Percentiles rank a stretch among this genome's conserved stretches.
phyloP scores from a whole-genome alignment of 2,329 filamentous ascomycete genomes.

The Cordyceps javanica region DNA sequence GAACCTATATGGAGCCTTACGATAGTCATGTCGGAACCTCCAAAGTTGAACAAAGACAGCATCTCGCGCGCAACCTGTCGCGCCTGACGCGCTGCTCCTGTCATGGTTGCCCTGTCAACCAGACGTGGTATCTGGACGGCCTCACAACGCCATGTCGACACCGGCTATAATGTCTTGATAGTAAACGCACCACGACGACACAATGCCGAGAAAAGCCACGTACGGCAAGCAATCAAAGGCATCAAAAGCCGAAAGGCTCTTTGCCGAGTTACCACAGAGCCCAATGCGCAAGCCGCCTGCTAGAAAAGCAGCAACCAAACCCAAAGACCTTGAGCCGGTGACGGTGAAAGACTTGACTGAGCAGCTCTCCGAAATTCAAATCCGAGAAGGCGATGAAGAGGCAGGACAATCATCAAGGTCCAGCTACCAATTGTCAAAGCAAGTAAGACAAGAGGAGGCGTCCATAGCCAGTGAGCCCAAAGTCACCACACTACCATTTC shows the following conservation, averaged over 20 bases:
- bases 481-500: not conserved
- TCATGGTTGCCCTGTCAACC: conserved; percentile 22
- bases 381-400: not conserved
- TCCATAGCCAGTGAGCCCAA: not conserved
- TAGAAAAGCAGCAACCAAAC: conserved; percentile 12
- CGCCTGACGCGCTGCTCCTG: not conserved
- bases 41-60: not conserved
- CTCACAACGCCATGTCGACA: not conserved
- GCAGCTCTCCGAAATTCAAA: conserved; percentile 26
- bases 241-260: conserved; percentile 41
- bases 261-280: conserved; percentile 46
- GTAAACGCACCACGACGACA: conserved; percentile 12
- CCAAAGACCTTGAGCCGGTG: conserved; percentile 12
- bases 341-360: conserved; percentile 28
- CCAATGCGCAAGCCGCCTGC: conserved; percentile 32
- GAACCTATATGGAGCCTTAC: too few species aligned
- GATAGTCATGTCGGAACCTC: too few species aligned
- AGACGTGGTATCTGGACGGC: not conserved
- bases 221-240: conserved; percentile 47
- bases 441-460: not conserved
- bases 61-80: not conserved
- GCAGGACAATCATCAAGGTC: not conserved
- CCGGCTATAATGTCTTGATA: not conserved
- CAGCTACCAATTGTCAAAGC: not conserved
- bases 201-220: conserved; percentile 41